Evolutionary conservation across 805 yeast genomes (phyloP).

Genomic region (Ogataea sp.): DNA sequence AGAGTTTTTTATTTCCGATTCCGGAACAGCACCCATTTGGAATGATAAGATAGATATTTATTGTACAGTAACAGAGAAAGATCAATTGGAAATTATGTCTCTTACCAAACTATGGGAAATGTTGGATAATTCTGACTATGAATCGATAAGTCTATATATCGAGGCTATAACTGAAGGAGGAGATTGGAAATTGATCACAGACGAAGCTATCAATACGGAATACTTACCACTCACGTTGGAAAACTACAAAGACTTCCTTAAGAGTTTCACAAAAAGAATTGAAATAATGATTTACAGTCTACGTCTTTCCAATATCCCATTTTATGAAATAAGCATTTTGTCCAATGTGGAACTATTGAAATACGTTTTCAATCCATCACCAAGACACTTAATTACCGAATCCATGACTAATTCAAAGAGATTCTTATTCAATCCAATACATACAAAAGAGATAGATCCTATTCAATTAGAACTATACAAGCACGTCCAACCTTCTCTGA

Average conservation of each 20-base stretch:
- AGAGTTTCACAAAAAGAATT: slow-evolving; percentile 10
- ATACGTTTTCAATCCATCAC: slow-evolving; percentile 34
- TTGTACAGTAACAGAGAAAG: slow-evolving; percentile 1
- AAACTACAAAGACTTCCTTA: slow-evolving; percentile 3
- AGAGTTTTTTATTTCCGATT: slow-evolving; percentile 13
- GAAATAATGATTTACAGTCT: slow-evolving; percentile 14
- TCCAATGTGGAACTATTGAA: slow-evolving; percentile 21
- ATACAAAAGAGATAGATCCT: slow-evolving; percentile 8
- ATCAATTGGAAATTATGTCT: slow-evolving; percentile 7
- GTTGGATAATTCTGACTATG: slow-evolving; percentile 3
- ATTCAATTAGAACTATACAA: slow-evolving; percentile 20
- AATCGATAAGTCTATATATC: slow-evolving; percentile 10
- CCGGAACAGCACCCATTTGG: slow-evolving; percentile 16
- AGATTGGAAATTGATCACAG: background rate
- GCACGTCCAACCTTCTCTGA: slow-evolving; percentile 38
- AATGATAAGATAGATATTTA: slow-evolving; percentile 20
- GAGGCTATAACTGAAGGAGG: slow-evolving; percentile 16
- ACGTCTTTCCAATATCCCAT: slow-evolving; percentile 19
- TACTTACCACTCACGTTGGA: background rate
- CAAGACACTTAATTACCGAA: slow-evolving; percentile 31
- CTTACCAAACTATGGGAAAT: slow-evolving; percentile 16
- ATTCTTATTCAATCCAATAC: slow-evolving; percentile 18
- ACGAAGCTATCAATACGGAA: slow-evolving; percentile 1
- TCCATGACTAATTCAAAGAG: slow-evolving; percentile 33
- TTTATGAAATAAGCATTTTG: slow-evolving; percentile 36